Conservation (phyloP, 768 basidiomycete genomes). For the Rubroboletus pulcherrimus region DNA sequence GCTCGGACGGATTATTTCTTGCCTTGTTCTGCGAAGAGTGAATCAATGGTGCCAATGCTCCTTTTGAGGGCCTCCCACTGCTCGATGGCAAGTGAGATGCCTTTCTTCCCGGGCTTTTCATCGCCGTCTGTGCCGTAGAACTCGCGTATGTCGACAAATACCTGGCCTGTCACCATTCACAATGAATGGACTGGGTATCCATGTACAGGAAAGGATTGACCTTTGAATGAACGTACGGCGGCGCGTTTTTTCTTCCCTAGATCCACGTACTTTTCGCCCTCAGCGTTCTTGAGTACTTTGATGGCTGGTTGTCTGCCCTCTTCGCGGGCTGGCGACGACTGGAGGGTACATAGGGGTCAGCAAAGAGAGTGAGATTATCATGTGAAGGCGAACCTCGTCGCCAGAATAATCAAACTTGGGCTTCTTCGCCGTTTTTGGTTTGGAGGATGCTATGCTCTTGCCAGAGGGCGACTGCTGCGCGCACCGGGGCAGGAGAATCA, state of each 20-base stretch:
- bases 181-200: slow-evolving; percentile 27
- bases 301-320: neutral
- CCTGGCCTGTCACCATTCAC: slow-evolving; percentile 35
- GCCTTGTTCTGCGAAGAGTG: slow-evolving; percentile 37
- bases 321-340: slow-evolving; percentile 13
- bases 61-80: slow-evolving; percentile 64
- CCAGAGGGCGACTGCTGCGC: neutral
- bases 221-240: slow-evolving; percentile 50
- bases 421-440: slow-evolving; percentile 34
- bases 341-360: slow-evolving; percentile 16
- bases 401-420: slow-evolving; percentile 23
- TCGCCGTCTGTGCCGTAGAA: slow-evolving; percentile 59
- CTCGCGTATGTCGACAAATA: slow-evolving; percentile 70
- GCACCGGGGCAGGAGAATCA: neutral
- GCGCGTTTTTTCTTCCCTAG: slow-evolving; percentile 71
- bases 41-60: slow-evolving; percentile 45
- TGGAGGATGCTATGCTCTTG: slow-evolving; percentile 14
- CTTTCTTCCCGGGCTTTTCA: slow-evolving; percentile 78
- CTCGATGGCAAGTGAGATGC: slow-evolving; percentile 61
- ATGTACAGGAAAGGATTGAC: slow-evolving; percentile 17
- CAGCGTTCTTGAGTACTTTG: slow-evolving; percentile 16
- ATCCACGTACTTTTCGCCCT: slow-evolving; percentile 51
- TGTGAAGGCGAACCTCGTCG: slow-evolving; percentile 7
- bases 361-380: neutral
- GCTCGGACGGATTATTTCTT: slow-evolving; percentile 12